Conservation (phyloP, 2,329 filamentous ascomycete species). For the Calonectria hawksworthii region DNA sequence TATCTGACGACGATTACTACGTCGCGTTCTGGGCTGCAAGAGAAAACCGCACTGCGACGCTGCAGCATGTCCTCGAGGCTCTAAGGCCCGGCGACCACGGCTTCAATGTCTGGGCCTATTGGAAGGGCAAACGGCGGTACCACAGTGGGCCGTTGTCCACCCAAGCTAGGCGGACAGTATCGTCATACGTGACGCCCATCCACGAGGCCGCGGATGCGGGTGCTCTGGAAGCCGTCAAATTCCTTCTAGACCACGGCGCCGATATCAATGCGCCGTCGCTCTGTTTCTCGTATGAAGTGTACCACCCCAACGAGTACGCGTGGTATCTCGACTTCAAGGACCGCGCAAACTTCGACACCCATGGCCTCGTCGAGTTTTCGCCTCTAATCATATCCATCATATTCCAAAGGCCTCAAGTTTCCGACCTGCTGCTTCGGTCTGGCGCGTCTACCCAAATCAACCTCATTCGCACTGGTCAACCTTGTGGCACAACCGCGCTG, state of each 20-base stretch:
- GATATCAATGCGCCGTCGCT: conserved; percentile 23
- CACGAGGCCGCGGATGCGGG: conserved; percentile 16
- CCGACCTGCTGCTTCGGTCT: conserved; percentile 18
- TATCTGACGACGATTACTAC: conserved; percentile 13
- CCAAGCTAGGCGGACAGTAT: not conserved
- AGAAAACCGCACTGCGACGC: conserved; percentile 6
- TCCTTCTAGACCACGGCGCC: conserved; percentile 18
- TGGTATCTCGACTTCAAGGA: conserved; percentile 28
- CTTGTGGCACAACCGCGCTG: conserved; percentile 28
- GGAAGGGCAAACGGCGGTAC: not conserved
- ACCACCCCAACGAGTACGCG: not conserved
- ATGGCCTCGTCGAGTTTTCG: conserved; percentile 22
- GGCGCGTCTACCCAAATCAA: conserved; percentile 31
- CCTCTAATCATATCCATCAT: conserved; percentile 28
- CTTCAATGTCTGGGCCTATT: not conserved
- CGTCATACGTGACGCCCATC: conserved; percentile 11
- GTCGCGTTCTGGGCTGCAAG: conserved; percentile 29
- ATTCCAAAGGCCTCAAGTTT: not conserved
- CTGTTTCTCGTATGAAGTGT: not conserved
- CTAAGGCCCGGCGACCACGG: not conserved
- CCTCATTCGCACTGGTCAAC: not conserved
- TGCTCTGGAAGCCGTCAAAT: conserved; percentile 15
- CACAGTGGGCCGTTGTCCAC: not conserved
- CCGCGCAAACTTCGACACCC: conserved; percentile 20
- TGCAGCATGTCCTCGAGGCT: not conserved